These are phyloP conservation scores for Paspalum vaginatum DNA, from an alignment of 176 grass and related monocot genomes.

Conservation along the genomic window DNA sequence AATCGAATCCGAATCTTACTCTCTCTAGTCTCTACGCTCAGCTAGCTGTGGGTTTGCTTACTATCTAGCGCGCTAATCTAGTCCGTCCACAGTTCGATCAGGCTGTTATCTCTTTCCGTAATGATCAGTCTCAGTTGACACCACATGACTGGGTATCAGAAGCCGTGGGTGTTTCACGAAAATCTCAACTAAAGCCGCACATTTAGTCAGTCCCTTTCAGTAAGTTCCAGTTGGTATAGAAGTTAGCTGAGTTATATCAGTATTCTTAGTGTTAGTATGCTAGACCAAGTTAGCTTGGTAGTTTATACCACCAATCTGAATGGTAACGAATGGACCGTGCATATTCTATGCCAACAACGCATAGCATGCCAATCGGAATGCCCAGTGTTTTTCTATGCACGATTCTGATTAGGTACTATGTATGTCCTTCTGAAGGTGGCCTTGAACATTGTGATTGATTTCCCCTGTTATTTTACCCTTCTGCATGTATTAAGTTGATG, in stretches of 20 bases:
- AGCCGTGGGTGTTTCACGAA: not conserved
- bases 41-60: not conserved
- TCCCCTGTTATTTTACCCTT: not conserved
- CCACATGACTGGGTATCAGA: not conserved
- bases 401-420: not conserved
- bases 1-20: slow-evolving; percentile 12
- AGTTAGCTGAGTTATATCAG: not conserved
- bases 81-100: not conserved
- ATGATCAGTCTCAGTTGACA: not conserved
- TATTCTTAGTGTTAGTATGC: not conserved
- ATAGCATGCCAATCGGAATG: slow-evolving; percentile 2
- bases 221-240: not conserved
- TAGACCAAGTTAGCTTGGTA: not conserved
- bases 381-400: not conserved
- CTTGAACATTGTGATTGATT: not conserved
- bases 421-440: not conserved
- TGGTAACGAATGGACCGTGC: not conserved
- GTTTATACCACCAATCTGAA: not conserved
- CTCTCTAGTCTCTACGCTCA: not conserved
- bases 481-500: not conserved
- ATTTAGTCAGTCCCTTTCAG: not conserved
- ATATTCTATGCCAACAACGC: not conserved
- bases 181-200: not conserved
- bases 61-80: not conserved
- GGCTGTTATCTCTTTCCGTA: no score